Base-by-base conservation (phyloP, 495 filamentous ascomycete genomes). In the Trichoderma erinaceum region DNA sequence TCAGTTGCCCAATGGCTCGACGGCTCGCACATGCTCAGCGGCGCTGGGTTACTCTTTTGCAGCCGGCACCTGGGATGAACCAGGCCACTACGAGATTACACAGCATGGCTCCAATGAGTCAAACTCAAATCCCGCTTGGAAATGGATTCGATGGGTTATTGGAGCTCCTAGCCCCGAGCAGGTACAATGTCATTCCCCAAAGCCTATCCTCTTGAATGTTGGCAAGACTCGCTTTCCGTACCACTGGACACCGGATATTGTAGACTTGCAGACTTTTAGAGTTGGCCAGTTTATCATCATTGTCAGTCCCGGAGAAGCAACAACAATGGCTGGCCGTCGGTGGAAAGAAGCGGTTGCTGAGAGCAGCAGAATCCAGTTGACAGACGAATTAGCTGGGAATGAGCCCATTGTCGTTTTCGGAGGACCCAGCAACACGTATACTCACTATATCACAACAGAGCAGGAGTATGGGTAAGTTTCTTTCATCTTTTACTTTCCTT, bases 21-120 rank as follows among this genome's bases (percentile, higher is more conserved):
- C 77, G 25, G 85, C 88, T 18, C 82, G 74, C 25, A 97, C 94
- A 12, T 97, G 95, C 71, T 88, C 92, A 12, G 95, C 95, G n/a
- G 95, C 93, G 0, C 76, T 99, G 46, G 95, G 95, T 25, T 96
- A 93, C 69, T 92, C 90, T 3, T 99, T 99, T 77, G 95, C 95
- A 16, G 95, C 91, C 12, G 95, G 95, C 8, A 99, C 95, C 1
- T 92, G 92, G 1, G 95, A 99, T 74, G 92, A 95, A 11, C 94
- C 94, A 0, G 95, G 95, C 0, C 88, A 86, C 4, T 97, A 97
- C 73, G 94, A 99, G 78, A 97, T 97, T 74, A 96, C 89, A 25
- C 95, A 99, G 74, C 93, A 93, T 71, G 81, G 87, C 65, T 89
- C 87, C 13, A 86, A 87, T 68, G 80, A 84, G 15, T 89, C 91